Evolutionary conservation across 106 monocot species (phyloP).

Genomic region (Alisma plantagoaquatica): DNA sequence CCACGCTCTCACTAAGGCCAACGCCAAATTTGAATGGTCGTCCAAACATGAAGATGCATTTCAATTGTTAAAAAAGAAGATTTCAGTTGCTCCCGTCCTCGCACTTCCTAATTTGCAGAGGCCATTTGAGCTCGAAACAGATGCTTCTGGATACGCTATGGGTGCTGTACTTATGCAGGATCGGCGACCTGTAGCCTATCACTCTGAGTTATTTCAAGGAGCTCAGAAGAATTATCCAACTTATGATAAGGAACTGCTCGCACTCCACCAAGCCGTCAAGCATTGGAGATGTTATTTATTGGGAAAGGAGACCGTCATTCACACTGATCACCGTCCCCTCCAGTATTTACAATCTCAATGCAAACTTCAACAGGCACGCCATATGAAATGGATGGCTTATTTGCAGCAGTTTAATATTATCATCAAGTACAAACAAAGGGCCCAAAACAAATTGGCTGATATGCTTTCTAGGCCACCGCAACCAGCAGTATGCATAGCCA

Average conservation of each 20-base stretch:
- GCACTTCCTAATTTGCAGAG: neutral
- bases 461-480: neutral
- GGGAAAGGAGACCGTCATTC: neutral
- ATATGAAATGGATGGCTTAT: conserved; percentile 7
- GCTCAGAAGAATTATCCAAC: neutral
- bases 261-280: conserved; percentile 1
- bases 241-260: conserved; percentile 5
- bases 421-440: neutral
- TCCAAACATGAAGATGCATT: neutral
- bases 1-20: neutral
- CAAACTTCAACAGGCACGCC: neutral
- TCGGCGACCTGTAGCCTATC: neutral
- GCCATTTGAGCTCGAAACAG: neutral
- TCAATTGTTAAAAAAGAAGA: neutral
- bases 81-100: neutral
- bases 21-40: conserved; percentile 1
- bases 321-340: neutral
- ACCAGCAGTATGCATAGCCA: neutral
- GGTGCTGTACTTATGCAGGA: conserved; percentile 2
- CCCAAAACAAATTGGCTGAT: neutral
- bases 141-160: neutral
- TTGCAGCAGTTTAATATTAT: conserved; percentile 1
- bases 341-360: neutral
- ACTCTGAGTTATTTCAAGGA: neutral
- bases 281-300: conserved; percentile 2